Percentiles rank a stretch among this genome's conserved stretches.
These are phyloP conservation scores for Lumnitzera racemosa DNA, from an alignment of 345 rosid species.

Conservation along the genomic window DNA sequence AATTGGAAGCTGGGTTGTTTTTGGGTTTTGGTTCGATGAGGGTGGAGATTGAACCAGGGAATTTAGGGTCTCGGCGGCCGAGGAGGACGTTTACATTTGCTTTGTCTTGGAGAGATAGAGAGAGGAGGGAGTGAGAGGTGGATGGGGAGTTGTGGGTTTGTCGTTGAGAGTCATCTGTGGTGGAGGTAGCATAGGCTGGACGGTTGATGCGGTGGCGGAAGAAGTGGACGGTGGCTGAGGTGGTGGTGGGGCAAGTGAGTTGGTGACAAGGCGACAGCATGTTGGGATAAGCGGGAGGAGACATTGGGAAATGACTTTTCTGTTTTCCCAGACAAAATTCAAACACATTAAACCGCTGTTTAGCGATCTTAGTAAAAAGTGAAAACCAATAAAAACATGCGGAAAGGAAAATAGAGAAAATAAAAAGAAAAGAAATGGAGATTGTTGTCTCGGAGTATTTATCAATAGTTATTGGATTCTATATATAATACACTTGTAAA, in stretches of 20 bases:
- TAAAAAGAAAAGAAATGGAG: too few relatives aligned
- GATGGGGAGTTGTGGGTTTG: conserved; percentile 58
- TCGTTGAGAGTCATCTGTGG: conserved; percentile 17
- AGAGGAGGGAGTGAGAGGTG: conserved; percentile 29
- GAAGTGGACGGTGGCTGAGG: neutral
- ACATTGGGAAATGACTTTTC: neutral
- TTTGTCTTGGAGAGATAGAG: conserved; percentile 37
- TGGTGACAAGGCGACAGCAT: conserved; percentile 5
- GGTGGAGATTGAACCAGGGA: conserved; percentile 28
- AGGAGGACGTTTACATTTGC: conserved; percentile 49
- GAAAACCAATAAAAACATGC: too few relatives aligned
- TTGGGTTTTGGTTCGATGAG: conserved; percentile 40
- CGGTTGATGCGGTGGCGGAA: conserved; percentile 13
- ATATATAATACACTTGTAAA: too few relatives aligned
- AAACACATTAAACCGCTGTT: too few relatives aligned
- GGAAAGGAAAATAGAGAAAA: too few relatives aligned
- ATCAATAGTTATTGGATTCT: too few relatives aligned
- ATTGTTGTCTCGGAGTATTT: too few relatives aligned
- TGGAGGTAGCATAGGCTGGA: conserved; percentile 21
- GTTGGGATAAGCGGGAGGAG: neutral
- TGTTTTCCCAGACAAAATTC: neutral
- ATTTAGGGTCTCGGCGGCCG: conserved; percentile 53
- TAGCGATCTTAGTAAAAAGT: too few relatives aligned
- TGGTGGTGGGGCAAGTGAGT: conserved; percentile 5
- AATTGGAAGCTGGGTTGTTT: conserved; percentile 6